A percentile compares a stretch with the other conserved stretches of the same genome.
These are phyloP conservation scores for Thelonectria discophora DNA, from an alignment of 2,329 filamentous ascomycete species.

Conservation along the genomic window DNA sequence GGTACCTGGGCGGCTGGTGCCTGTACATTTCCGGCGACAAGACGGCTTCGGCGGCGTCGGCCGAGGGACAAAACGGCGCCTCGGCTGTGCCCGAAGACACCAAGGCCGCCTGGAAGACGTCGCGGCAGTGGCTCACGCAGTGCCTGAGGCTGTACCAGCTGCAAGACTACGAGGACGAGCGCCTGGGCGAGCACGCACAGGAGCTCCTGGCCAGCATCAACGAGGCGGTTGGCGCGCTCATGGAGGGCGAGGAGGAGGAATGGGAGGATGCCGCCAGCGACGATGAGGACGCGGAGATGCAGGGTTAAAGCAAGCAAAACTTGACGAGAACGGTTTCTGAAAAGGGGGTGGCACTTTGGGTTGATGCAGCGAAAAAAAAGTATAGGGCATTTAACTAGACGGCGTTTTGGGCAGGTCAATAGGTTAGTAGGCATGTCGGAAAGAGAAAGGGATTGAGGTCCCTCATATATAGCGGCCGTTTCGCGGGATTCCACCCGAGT, in stretches of 20 bases:
- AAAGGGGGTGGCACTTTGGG: slow-evolving; percentile 27
- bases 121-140: slow-evolving; percentile 83
- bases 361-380: slow-evolving; percentile 24
- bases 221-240: slow-evolving; percentile 69
- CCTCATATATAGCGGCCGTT: slow-evolving; percentile 32
- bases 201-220: slow-evolving; percentile 74
- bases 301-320: slow-evolving; percentile 41
- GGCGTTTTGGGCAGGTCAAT: slow-evolving; percentile 37
- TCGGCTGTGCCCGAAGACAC: slow-evolving; percentile 57
- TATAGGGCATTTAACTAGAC: slow-evolving; percentile 33
- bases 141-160: slow-evolving; percentile 80
- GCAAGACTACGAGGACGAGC: slow-evolving; percentile 86
- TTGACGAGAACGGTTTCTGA: slow-evolving; percentile 32
- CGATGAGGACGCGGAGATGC: slow-evolving; percentile 68
- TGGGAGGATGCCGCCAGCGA: slow-evolving; percentile 64
- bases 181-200: slow-evolving; percentile 76
- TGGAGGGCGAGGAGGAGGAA: slow-evolving; percentile 63
- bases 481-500: slow-evolving; percentile 25
- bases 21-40: slow-evolving; percentile 81
- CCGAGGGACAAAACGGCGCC: slow-evolving; percentile 44
- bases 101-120: slow-evolving; percentile 73
- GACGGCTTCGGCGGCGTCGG: slow-evolving; percentile 58
- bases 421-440: slow-evolving; percentile 33
- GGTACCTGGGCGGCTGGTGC: slow-evolving; percentile 97
- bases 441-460: slow-evolving; percentile 30